phyloP scores from a whole-genome alignment of 352 stramenopile species.

The Globisporangium middletonii region DNA sequence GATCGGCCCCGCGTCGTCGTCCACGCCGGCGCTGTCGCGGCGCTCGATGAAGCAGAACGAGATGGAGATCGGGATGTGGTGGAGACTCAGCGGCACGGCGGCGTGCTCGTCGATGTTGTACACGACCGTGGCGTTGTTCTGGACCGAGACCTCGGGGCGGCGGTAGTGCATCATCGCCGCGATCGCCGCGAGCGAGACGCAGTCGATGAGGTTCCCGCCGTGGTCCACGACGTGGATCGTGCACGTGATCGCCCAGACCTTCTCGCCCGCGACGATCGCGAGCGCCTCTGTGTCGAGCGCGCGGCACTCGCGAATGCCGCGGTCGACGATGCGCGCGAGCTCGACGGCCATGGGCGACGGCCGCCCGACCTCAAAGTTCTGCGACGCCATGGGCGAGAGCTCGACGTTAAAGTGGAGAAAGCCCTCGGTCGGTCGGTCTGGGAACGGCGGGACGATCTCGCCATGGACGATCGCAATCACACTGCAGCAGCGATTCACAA shows the following conservation, averaged over 20 bases:
- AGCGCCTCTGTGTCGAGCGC: constrained; percentile 94
- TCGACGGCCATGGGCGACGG: constrained; percentile 50
- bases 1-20: constrained; percentile 31
- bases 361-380: constrained; percentile 66
- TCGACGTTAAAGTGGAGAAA: constrained; percentile 86
- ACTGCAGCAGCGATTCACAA: constrained; percentile 13
- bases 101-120: constrained; percentile 87
- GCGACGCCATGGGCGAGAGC: constrained; percentile 75
- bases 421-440: constrained; percentile 80
- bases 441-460: constrained; percentile 83
- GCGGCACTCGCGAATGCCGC: constrained; percentile 86
- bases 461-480: constrained; percentile 80
- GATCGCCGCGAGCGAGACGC: constrained; percentile 89
- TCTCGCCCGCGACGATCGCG: constrained; percentile 89
- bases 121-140: constrained; percentile 49
- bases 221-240: constrained; percentile 91
- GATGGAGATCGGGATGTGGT: constrained; percentile 94
- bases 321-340: constrained; percentile 89
- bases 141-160: constrained; percentile 82
- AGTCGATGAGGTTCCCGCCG: constrained; percentile 90
- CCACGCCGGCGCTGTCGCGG: constrained; percentile 16
- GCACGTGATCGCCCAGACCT: constrained; percentile 92
- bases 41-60: constrained; percentile 86
- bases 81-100: constrained; percentile 90
- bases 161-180: constrained; percentile 93